These are phyloP conservation scores for Eimeria praecox DNA, from an alignment of 169 alveolate species.

Conservation along the genomic window DNA sequence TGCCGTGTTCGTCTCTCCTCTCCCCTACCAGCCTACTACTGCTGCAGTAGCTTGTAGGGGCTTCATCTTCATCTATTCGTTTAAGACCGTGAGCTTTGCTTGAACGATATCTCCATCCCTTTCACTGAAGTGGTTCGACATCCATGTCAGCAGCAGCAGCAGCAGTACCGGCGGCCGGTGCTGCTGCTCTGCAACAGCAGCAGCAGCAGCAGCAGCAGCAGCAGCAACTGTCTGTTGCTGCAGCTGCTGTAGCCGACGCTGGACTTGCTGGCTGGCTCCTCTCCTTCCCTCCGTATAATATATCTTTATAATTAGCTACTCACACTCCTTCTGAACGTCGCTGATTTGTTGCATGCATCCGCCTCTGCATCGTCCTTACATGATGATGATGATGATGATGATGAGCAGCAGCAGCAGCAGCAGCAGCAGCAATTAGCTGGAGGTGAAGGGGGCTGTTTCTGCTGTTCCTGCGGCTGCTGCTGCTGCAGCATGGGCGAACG, in stretches of 20 bases:
- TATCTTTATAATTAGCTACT: background rate
- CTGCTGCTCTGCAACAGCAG: slow-evolving; percentile 18
- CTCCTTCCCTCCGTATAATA: background rate
- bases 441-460: background rate
- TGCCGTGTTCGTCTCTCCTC: background rate
- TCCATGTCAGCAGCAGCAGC: slow-evolving; percentile 17
- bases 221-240: background rate
- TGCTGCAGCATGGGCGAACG: no score
- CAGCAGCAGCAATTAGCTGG: slow-evolving; percentile 19
- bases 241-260: background rate
- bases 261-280: slow-evolving; percentile 10
- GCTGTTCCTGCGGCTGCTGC: background rate
- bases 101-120: background rate
- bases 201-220: background rate
- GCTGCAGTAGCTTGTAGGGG: background rate
- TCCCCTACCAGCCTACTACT: background rate
- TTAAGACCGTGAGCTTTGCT: slow-evolving; percentile 10
- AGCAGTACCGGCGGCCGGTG: background rate
- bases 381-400: no score
- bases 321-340: background rate
- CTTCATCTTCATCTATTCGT: background rate
- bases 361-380: background rate
- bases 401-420: background rate
- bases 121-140: background rate
- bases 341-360: slow-evolving; percentile 23